Evolutionary conservation across 1,284 basidiomycete species (phyloP).

Genomic region (Cutaneotrichosporon curvatum): DNA sequence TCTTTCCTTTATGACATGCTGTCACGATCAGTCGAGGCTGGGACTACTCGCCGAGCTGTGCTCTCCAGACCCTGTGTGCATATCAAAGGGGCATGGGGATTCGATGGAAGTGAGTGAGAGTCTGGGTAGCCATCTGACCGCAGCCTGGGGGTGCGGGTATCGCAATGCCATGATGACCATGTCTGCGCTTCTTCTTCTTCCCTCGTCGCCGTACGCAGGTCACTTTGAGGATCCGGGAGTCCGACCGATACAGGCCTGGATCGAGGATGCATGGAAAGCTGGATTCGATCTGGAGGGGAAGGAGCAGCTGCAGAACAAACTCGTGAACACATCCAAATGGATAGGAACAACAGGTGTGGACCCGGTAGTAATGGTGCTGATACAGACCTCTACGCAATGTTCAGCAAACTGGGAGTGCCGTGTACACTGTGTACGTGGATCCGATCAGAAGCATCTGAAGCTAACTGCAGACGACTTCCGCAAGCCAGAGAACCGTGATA

Average conservation of each 20-base stretch:
- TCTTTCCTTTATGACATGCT: constrained; percentile 57
- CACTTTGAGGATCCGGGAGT: constrained; percentile 55
- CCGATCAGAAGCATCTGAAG: background rate
- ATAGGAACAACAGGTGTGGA: constrained; percentile 65
- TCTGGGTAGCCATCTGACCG: constrained; percentile 1
- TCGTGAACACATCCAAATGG: constrained; percentile 64
- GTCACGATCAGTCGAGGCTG: constrained; percentile 51
- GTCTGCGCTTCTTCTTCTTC: constrained; percentile 55
- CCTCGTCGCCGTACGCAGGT: constrained; percentile 18
- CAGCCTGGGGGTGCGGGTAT: constrained; percentile 52
- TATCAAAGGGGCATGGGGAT: constrained; percentile 57
- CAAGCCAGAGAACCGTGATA: constrained; percentile 22
- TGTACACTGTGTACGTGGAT: constrained; percentile 26
- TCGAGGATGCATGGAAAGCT: constrained; percentile 67
- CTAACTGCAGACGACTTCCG: constrained; percentile 37
- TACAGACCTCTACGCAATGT: constrained; percentile 45
- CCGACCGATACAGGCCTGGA: constrained; percentile 63
- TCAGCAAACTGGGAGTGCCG: constrained; percentile 57
- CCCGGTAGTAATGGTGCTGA: background rate
- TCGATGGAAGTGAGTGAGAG: constrained; percentile 58
- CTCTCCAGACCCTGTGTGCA: constrained; percentile 62
- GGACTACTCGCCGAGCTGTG: constrained; percentile 55
- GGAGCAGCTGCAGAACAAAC: constrained; percentile 53
- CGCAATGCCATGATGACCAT: constrained; percentile 79
- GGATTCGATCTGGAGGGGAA: constrained; percentile 69